phyloP scores from a whole-genome alignment of 805 yeast genomes.

The Saccharomycopsis lassenensis region DNA sequence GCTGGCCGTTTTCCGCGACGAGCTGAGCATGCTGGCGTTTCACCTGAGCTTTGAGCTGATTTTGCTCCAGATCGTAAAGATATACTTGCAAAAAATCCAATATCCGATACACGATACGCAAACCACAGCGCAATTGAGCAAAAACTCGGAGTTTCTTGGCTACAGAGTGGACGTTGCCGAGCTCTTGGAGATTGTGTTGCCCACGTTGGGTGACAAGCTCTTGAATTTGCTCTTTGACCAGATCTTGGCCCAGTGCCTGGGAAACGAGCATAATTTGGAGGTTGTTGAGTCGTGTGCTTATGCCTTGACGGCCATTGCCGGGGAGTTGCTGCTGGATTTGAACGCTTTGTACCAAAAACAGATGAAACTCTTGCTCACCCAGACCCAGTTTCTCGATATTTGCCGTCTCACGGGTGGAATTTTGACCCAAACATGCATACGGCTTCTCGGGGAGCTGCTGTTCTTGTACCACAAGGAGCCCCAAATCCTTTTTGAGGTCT shows the following conservation, averaged over 20 bases:
- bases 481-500: too few relatives aligned
- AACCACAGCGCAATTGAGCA: constrained; percentile 23
- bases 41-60: constrained; percentile 26
- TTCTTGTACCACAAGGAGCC: too few relatives aligned
- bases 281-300: not conserved
- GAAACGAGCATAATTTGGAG: not conserved
- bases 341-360: too few relatives aligned
- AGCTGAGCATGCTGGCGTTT: constrained; percentile 23
- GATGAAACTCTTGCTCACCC: too few relatives aligned
- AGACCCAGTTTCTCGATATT: too few relatives aligned
- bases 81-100: constrained; percentile 62
- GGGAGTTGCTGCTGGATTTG: too few relatives aligned
- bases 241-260: constrained; percentile 20
- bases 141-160: constrained; percentile 45
- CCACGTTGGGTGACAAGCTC: constrained; percentile 46
- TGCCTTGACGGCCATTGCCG: too few relatives aligned
- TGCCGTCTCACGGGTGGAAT: too few relatives aligned
- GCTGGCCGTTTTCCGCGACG: constrained; percentile 25
- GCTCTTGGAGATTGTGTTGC: constrained; percentile 58
- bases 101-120: constrained; percentile 19
- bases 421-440: too few relatives aligned
- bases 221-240: constrained; percentile 33
- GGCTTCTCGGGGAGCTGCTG: too few relatives aligned
- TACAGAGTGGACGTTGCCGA: constrained; percentile 73
- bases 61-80: constrained; percentile 37